Evolutionary conservation across 768 basidiomycete species (phyloP).

Genomic region (Mycena floridula): DNA sequence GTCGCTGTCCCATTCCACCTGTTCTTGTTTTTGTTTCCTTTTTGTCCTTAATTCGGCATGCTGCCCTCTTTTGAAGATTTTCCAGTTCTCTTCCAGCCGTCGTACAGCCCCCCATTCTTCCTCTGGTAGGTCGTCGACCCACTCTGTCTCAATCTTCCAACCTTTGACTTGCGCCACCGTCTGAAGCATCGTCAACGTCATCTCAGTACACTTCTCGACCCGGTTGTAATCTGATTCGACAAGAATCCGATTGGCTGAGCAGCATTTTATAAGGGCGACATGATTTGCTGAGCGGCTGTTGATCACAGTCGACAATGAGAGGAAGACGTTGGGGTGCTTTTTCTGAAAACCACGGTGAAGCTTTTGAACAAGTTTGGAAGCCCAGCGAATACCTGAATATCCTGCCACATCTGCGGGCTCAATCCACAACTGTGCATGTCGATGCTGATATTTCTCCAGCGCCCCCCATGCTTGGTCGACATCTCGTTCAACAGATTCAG

Average conservation of each 20-base stretch:
- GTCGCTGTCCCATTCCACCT: conserved; percentile 6
- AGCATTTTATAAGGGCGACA: conserved; percentile 55
- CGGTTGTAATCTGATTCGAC: conserved; percentile 84
- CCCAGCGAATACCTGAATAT: conserved; percentile 56
- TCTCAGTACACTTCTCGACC: conserved; percentile 45
- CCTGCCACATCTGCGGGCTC: conserved; percentile 67
- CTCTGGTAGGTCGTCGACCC: conserved; percentile 33
- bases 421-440: conserved; percentile 91
- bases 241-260: conserved; percentile 63
- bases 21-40: too few species aligned
- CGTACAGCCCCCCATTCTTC: conserved; percentile 59
- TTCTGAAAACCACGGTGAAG: conserved; percentile 34
- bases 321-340: conserved; percentile 69
- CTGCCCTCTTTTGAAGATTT: conserved; percentile 44
- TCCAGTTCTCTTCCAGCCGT: conserved; percentile 69
- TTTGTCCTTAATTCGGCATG: too few species aligned
- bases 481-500: conserved; percentile 58
- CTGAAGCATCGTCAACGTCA: conserved; percentile 74
- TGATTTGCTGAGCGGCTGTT: conserved; percentile 68
- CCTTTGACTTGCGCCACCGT: conserved; percentile 70
- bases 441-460: conserved; percentile 66
- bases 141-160: conserved; percentile 67
- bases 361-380: not conserved
- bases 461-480: conserved; percentile 46
- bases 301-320: conserved; percentile 84